Evolutionary conservation across 164 flowering plant genomes (phyloP).

Genomic region (Aristolochia contorta): DNA sequence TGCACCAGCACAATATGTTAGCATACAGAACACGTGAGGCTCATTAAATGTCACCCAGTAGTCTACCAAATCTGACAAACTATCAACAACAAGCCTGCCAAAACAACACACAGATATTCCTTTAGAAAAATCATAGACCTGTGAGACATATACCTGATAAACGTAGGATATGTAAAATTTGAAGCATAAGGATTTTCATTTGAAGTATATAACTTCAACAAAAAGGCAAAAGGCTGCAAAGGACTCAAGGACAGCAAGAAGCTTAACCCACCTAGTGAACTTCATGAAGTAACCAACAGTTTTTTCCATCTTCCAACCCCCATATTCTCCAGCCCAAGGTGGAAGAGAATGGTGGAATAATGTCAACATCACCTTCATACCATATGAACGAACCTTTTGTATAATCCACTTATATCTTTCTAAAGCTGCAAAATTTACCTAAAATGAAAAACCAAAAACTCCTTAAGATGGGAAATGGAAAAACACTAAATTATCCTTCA

Average conservation of each 20-base stretch:
- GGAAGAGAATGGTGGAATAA: constrained; percentile 97
- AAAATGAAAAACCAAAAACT: background rate
- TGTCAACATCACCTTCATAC: constrained; percentile 98
- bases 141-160: background rate
- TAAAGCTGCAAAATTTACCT: constrained; percentile 92
- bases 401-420: constrained; percentile 93
- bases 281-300: constrained; percentile 90
- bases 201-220: too few species aligned
- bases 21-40: constrained; percentile 91
- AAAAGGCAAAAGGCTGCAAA: too few species aligned
- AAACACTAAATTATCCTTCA: too few species aligned
- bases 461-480: background rate
- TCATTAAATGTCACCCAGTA: constrained; percentile 97
- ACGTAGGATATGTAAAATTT: too few species aligned
- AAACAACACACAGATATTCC: background rate
- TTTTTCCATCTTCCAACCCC: constrained; percentile 95
- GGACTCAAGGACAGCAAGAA: background rate
- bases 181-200: too few species aligned
- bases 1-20: constrained; percentile 95
- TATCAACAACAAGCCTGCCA: constrained; percentile 85
- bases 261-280: constrained; percentile 68
- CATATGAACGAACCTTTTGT: constrained; percentile 63
- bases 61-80: constrained; percentile 69
- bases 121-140: background rate
- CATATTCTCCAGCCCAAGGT: constrained; percentile 97